A percentile compares a stretch with the other conserved stretches of the same genome.
These are phyloP conservation scores for Spathaspora gorwiae DNA, from an alignment of 805 yeast species.

Conservation along the genomic window DNA sequence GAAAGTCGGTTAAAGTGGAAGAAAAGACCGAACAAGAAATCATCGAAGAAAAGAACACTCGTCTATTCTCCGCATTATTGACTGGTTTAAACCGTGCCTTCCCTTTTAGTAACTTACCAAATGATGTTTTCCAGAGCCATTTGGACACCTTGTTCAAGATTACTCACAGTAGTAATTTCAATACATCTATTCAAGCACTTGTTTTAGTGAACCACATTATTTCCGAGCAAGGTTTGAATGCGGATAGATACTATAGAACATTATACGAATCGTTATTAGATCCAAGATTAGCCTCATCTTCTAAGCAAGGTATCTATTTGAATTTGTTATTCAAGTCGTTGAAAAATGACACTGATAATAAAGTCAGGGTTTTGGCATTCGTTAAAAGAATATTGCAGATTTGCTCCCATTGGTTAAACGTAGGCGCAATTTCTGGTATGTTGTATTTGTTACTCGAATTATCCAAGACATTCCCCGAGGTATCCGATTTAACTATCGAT, in stretches of 20 bases:
- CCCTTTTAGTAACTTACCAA: conserved; percentile 79
- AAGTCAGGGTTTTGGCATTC: conserved; percentile 75
- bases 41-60: conserved; percentile 74
- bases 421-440: conserved; percentile 87
- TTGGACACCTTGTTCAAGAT: conserved; percentile 80
- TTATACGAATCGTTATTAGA: conserved; percentile 87
- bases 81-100: conserved; percentile 96
- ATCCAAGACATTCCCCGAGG: conserved; percentile 57
- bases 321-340: conserved; percentile 81
- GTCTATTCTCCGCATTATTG: conserved; percentile 81
- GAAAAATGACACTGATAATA: conserved; percentile 55
- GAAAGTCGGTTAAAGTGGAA: conserved; percentile 60
- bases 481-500: conserved; percentile 57
- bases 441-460: conserved; percentile 68
- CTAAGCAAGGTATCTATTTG: conserved; percentile 89
- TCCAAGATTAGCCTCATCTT: conserved; percentile 74
- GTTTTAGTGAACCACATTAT: conserved; percentile 80
- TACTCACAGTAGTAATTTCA: conserved; percentile 91
- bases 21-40: conserved; percentile 63
- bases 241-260: conserved; percentile 77
- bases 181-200: conserved; percentile 89
- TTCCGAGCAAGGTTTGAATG: conserved; percentile 48
- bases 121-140: conserved; percentile 67
- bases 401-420: conserved; percentile 78
- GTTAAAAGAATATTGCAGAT: conserved; percentile 86